Base-by-base conservation (phyloP, 2,329 filamentous ascomycete genomes). In the Neofusicoccum kwambonambiense region DNA sequence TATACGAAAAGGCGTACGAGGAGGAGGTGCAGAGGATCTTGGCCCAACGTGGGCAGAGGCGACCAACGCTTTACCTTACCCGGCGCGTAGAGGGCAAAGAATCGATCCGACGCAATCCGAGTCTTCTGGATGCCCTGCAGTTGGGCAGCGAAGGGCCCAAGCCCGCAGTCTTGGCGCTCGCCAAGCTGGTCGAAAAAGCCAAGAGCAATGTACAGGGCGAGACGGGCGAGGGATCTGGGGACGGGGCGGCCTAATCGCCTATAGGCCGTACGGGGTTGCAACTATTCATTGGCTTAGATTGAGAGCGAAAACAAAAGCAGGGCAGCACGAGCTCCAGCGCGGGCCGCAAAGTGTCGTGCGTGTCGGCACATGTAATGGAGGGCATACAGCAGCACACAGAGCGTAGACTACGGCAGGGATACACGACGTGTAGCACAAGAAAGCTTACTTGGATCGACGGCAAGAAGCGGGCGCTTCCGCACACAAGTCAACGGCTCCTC, bases 1-100 rank as follows among this genome's bases (percentile, higher is more conserved):
- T 98, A 65, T 97, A 97, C 75, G 92, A 96, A 75, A 87, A 86
- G 0, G 94, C 94, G 0, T 97, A 96, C 74, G 87, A 91, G 72
- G 86, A 90, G 67, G 92, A 97, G 78, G 86, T 95, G 34, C 85
- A 90, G 65, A 85, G 89, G 15, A 94, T 97, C 71, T 78, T 85
- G 76, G 80, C 68, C 73, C 22, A 65, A 34, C 81, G 70, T 79
- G 81, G 64, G 75, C 78, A 31, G 72, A 75, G 39, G 82, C 50
- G 41, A 70, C 75, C 87, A 1, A 88, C 83, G 17, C 81, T 91
- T 15, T 90, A 89, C 65, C 76, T 84, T 12, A 83, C 79, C 0
- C 75, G 81, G 12, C 76, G 81, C 37, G 81, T 84, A 31, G 82
- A 84, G 64, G 77, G 81, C 62, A 73, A 75, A 8, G 77, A 78